Percentiles rank a stretch among this genome's conserved stretches.
Conservation (phyloP, 176 grass and related monocot genomes). For the sorghum (Sorghum bicolor) region DNA sequence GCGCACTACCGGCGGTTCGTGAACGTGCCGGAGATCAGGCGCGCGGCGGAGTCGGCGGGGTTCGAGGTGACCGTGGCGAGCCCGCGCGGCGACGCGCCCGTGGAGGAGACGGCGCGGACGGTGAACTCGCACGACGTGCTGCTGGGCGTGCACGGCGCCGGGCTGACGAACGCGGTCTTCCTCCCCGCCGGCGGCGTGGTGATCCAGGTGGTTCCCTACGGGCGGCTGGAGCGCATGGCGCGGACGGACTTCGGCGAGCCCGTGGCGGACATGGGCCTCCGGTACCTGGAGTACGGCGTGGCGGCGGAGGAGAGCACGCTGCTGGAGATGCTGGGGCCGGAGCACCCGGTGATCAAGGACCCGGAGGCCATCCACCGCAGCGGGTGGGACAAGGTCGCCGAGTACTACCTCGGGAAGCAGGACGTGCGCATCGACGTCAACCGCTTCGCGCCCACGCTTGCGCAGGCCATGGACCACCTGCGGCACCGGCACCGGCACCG, state of each 20-base stretch:
- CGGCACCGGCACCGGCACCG: not conserved
- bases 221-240: constrained; percentile 67
- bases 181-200: constrained; percentile 54
- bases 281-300: constrained; percentile 73
- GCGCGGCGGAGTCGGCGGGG: constrained; percentile 47
- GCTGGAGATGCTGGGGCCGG: constrained; percentile 55
- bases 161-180: constrained; percentile 72
- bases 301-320: constrained; percentile 69
- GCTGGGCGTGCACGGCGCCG: constrained; percentile 78
- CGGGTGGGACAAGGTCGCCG: constrained; percentile 73
- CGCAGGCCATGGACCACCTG: constrained; percentile 49
- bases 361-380: constrained; percentile 56
- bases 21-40: constrained; percentile 46
- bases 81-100: constrained; percentile 34
- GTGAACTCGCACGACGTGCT: constrained; percentile 82
- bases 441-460: constrained; percentile 52
- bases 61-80: constrained; percentile 53
- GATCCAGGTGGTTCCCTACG: constrained; percentile 82
- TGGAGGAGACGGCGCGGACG: constrained; percentile 38
- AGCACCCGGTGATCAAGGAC: constrained; percentile 65
- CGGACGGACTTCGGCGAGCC: constrained; percentile 55
- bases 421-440: constrained; percentile 50
- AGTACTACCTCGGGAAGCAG: constrained; percentile 80
- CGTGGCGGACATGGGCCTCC: constrained; percentile 48
- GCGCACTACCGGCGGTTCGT: constrained; percentile 48